Percentiles rank a stretch among this genome's conserved stretches.
phyloP scores from a whole-genome alignment of 2,329 filamentous ascomycete genomes.

The Microcera coccophila region DNA sequence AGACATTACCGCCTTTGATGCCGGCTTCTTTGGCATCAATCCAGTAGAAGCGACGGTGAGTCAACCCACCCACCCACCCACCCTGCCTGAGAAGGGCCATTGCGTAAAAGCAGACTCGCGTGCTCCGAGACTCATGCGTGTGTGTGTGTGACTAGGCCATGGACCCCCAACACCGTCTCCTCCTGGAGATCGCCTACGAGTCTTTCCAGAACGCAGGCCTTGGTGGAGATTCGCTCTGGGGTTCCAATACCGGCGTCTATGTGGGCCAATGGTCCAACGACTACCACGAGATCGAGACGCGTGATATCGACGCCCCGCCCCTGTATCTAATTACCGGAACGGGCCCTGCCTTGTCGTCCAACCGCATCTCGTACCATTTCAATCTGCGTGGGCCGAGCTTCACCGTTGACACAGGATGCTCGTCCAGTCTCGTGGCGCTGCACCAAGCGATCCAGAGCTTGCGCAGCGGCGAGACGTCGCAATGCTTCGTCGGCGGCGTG shows the following conservation, averaged over 20 bases:
- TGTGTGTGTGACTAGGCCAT: conserved; percentile 15
- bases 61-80: too few species aligned
- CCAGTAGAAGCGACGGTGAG: conserved; percentile 18
- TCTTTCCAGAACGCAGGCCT: conserved; percentile 32
- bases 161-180: conserved; percentile 28
- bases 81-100: too few species aligned
- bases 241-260: conserved; percentile 28
- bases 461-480: conserved; percentile 28
- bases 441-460: conserved; percentile 40
- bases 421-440: conserved; percentile 44
- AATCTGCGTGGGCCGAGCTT: conserved; percentile 45
- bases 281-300: conserved; percentile 18
- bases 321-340: conserved; percentile 46
- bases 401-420: conserved; percentile 51
- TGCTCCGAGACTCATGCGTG: neutral
- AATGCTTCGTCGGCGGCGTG: conserved; percentile 27
- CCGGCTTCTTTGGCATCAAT: conserved; percentile 22
- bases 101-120: conserved; percentile 3
- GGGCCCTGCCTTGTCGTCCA: conserved; percentile 41
- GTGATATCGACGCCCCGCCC: conserved; percentile 40
- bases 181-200: conserved; percentile 27
- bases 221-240: conserved; percentile 24
- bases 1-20: conserved; percentile 25
- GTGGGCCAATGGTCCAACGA: conserved; percentile 26
- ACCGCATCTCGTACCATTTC: conserved; percentile 47